These are phyloP conservation scores for Boletus eberwhitei DNA, from an alignment of 768 basidiomycete genomes.

Conservation along the genomic window DNA sequence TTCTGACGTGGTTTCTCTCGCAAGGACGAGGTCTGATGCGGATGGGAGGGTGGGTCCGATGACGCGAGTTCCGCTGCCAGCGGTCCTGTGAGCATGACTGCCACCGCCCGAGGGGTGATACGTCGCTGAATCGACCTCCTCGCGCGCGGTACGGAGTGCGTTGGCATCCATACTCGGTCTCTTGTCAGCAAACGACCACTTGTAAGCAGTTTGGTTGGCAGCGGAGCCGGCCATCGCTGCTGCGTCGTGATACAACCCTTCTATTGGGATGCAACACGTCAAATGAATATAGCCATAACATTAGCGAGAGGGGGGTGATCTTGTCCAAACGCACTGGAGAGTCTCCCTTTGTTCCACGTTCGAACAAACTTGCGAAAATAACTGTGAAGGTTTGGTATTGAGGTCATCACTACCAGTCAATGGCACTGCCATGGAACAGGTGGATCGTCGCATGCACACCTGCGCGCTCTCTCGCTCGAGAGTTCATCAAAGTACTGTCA, in stretches of 20 bases:
- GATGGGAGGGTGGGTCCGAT: conserved; percentile 65
- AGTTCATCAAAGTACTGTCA: conserved; percentile 57
- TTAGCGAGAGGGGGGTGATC: too few species aligned
- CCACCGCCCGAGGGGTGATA: conserved; percentile 20
- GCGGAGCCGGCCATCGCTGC: conserved; percentile 53
- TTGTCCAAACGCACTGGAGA: conserved; percentile 46
- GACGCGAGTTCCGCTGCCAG: conserved; percentile 33
- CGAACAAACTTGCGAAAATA: conserved; percentile 94
- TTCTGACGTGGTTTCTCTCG: neutral
- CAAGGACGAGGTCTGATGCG: neutral
- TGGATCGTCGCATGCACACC: neutral
- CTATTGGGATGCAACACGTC: conserved; percentile 28
- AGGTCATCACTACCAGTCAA: conserved; percentile 33
- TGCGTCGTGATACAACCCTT: conserved; percentile 58
- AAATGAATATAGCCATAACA: neutral
- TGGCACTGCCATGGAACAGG: neutral
- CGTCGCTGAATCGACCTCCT: conserved; percentile 51
- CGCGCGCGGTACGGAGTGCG: conserved; percentile 57
- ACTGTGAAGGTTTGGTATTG: conserved; percentile 35
- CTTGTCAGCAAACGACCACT: conserved; percentile 83
- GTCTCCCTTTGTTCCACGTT: conserved; percentile 80
- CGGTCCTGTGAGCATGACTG: neutral
- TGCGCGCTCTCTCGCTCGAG: neutral
- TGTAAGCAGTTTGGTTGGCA: conserved; percentile 74
- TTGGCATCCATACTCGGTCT: conserved; percentile 53